Conservation (phyloP, 2,329 filamentous ascomycete species). For the Talaromyces sp. region DNA sequence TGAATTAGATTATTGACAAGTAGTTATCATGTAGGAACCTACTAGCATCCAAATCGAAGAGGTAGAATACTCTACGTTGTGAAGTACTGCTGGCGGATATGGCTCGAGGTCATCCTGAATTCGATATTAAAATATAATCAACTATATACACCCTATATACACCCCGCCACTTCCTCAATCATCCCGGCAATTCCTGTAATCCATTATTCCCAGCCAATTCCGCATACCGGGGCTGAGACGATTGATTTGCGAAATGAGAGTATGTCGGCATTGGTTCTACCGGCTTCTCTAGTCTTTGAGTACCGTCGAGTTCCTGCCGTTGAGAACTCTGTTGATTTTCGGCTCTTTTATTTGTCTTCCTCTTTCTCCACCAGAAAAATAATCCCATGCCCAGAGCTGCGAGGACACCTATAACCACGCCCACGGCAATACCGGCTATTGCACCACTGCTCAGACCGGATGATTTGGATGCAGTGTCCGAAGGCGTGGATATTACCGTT, state of each 20-base stretch:
- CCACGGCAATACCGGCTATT: constrained; percentile 8
- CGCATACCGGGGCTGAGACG: neutral
- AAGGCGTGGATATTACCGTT: neutral
- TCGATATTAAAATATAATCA: neutral
- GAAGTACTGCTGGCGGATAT: too few species aligned
- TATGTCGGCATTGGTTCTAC: too few species aligned
- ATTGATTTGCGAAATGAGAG: neutral
- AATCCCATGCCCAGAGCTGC: neutral
- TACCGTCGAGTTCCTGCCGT: neutral
- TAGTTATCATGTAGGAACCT: too few species aligned
- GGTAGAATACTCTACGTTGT: too few species aligned
- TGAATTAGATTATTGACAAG: neutral
- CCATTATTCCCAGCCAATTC: neutral
- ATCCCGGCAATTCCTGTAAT: neutral
- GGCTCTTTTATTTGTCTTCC: neutral
- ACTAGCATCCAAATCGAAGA: too few species aligned
- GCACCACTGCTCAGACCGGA: constrained; percentile 9
- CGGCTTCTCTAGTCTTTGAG: neutral
- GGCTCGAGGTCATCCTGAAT: too few species aligned
- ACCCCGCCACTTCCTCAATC: neutral
- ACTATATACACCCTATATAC: neutral
- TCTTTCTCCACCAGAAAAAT: constrained; percentile 2
- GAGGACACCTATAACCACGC: neutral
- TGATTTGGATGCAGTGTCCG: neutral
- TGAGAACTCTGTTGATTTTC: neutral